Base-by-base conservation (phyloP, 2,329 filamentous ascomycete species). In the Apiospora pterosperma region DNA sequence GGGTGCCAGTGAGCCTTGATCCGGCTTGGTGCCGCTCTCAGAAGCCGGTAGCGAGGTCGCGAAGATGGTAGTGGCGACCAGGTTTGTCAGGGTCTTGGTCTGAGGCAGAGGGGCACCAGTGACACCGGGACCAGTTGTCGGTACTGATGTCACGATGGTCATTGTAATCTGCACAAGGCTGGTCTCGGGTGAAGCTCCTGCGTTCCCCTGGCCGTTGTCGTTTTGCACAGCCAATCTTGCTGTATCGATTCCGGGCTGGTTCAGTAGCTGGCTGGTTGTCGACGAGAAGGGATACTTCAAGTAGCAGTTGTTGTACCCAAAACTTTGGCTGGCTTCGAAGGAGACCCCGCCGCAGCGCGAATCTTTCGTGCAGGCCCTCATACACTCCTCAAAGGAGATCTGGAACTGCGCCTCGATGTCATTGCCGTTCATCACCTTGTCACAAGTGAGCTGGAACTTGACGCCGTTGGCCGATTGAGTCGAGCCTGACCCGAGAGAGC, bases 341-440 rank as follows among this genome's bases (percentile, higher is more conserved):
- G 72, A 76, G 0, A 73, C 59, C 39, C 75, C 75, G 8, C 69
- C 70, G 62, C 76, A 77, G 0, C 67, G 63, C 11, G 59, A 21
- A 41, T 67, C 62, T 2, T 63, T 44, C 12, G 62, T 55, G 55
- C 68, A 69, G n/a, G 67, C 67, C 3, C 59, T 62, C 6, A 69
- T 62, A 39, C 68, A 69, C 12, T 58, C 63, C 44, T 67, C 67
- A 4, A 69, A 38, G 3, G 64, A 65, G 63, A 66, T 67, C 44
- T 66, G 64, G 19, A 69, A 69, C 14, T 68, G 68, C 48, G 67
- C 67, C 61, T 68, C 67, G 38, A 67, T 55, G 16, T 69, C 67
- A 10, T 62, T 61, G 7, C 67, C 68, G 55, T 48, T 66, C 36
- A 59, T 39, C 1, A 67, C 61, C 59, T 52, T 59, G 52, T 62